Percentiles rank a stretch among this genome's conserved stretches.
These are phyloP conservation scores for Fusarium domesticum DNA, from an alignment of 2,329 filamentous ascomycete genomes.

Conservation along the genomic window DNA sequence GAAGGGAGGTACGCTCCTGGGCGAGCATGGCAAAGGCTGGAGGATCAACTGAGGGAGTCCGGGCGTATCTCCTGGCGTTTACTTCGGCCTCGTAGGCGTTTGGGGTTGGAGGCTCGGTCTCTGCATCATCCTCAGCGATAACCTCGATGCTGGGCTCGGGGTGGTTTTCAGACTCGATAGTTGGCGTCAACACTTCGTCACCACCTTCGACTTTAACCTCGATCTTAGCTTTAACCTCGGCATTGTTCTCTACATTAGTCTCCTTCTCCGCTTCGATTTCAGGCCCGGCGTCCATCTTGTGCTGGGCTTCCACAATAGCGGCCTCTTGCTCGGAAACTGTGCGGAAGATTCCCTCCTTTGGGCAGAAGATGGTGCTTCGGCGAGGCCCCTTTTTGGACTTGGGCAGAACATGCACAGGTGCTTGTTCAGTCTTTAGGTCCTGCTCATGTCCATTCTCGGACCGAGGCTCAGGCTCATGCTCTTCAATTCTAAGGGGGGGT, in stretches of 20 bases:
- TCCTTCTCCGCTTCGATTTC: slow-evolving; percentile 14
- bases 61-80: slow-evolving; percentile 46
- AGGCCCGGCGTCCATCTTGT: slow-evolving; percentile 20
- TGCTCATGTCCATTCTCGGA: not conserved
- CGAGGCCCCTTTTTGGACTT: slow-evolving; percentile 41
- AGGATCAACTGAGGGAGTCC: slow-evolving; percentile 61
- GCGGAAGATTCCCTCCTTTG: slow-evolving; percentile 61
- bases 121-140: slow-evolving; percentile 7
- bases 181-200: not conserved
- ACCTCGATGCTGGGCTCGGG: slow-evolving; percentile 21
- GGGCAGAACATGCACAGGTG: slow-evolving; percentile 17
- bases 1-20: slow-evolving; percentile 55
- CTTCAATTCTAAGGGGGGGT: slow-evolving; percentile 19
- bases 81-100: slow-evolving; percentile 29
- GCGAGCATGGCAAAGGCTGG: slow-evolving; percentile 55
- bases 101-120: slow-evolving; percentile 34
- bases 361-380: slow-evolving; percentile 56
- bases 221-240: slow-evolving; percentile 20
- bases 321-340: slow-evolving; percentile 56
- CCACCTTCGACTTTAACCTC: slow-evolving; percentile 13
- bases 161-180: slow-evolving; percentile 8
- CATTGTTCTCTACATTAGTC: slow-evolving; percentile 14
- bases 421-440: slow-evolving; percentile 27
- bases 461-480: slow-evolving; percentile 13
- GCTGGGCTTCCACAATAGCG: slow-evolving; percentile 40